Conservation (phyloP, 441 rosid genomes). For the Populus tomentosa region DNA sequence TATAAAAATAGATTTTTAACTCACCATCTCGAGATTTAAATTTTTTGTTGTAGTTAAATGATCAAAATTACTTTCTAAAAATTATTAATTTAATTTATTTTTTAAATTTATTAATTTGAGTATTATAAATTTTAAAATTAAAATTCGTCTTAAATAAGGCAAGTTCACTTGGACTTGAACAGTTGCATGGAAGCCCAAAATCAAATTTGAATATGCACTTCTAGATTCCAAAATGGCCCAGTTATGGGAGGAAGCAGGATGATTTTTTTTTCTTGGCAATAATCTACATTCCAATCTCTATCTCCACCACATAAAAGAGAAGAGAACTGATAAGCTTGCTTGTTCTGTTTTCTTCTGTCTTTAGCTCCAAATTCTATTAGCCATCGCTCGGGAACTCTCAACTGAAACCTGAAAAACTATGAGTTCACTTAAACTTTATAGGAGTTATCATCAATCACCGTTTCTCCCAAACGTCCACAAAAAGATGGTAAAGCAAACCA, state of each 20-base stretch:
- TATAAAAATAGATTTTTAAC: too few relatives aligned
- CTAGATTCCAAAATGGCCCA: not conserved
- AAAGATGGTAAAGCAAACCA: not conserved
- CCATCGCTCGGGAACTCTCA: not conserved
- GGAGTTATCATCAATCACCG: constrained; percentile 20
- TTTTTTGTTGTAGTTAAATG: too few relatives aligned
- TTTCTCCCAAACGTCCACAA: constrained; percentile 16
- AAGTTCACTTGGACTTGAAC: not conserved
- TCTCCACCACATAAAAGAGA: constrained; percentile 23
- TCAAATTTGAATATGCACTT: not conserved
- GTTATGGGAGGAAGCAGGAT: not conserved
- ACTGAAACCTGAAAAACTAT: constrained; percentile 7
- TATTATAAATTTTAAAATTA: too few relatives aligned
- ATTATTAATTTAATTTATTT: too few relatives aligned
- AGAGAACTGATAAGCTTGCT: constrained; percentile 8
- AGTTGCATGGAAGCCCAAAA: not conserved
- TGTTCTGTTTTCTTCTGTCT: not conserved
- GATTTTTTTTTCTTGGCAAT: not conserved
- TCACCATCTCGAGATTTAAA: too few relatives aligned
- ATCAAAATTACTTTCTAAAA: too few relatives aligned
- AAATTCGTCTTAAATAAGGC: too few relatives aligned
- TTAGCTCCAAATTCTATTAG: not conserved
- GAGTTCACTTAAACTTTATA: constrained; percentile 23
- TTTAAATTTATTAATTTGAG: too few relatives aligned
- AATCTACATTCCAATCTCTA: not conserved